A percentile compares a stretch with the other conserved stretches of the same genome.
Evolutionary conservation across 139 green algal genomes (phyloP).

Genomic region (Tetraselmis chui): DNA sequence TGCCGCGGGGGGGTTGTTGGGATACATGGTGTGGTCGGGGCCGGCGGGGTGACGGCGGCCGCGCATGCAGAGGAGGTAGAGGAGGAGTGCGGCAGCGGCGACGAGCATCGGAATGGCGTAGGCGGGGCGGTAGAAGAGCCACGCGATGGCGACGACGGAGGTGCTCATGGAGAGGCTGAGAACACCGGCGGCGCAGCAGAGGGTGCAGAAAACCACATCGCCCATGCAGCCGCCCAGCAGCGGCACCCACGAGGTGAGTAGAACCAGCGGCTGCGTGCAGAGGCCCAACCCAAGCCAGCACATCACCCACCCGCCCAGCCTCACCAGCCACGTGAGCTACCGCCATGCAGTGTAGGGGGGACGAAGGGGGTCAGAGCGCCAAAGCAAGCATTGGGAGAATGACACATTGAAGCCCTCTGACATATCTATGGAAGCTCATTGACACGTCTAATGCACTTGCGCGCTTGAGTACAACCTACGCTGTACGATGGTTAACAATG

Average conservation of each 20-base stretch:
- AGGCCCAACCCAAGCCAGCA: not conserved
- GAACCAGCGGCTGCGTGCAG: not conserved
- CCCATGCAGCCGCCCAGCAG: not conserved
- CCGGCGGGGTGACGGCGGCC: too few relatives aligned
- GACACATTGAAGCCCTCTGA: too few relatives aligned
- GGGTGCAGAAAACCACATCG: not conserved
- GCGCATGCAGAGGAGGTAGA: not conserved
- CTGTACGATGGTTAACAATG: too few relatives aligned
- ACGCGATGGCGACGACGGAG: not conserved
- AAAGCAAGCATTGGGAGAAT: too few relatives aligned
- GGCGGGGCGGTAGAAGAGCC: not conserved
- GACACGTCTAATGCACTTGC: too few relatives aligned
- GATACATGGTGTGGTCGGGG: not conserved
- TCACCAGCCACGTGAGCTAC: not conserved
- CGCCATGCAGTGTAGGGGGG: too few relatives aligned
- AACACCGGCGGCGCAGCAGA: not conserved
- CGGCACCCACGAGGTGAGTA: not conserved
- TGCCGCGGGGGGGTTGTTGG: not conserved
- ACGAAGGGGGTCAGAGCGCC: too few relatives aligned
- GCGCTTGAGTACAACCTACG: too few relatives aligned
- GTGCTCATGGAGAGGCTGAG: not conserved
- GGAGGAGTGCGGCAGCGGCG: not conserved
- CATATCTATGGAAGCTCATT: too few relatives aligned
- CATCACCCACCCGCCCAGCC: not conserved
- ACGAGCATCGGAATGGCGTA: not conserved